Base-by-base conservation (phyloP, 2,329 filamentous ascomycete genomes). In the Neodidymelliopsis sp. region DNA sequence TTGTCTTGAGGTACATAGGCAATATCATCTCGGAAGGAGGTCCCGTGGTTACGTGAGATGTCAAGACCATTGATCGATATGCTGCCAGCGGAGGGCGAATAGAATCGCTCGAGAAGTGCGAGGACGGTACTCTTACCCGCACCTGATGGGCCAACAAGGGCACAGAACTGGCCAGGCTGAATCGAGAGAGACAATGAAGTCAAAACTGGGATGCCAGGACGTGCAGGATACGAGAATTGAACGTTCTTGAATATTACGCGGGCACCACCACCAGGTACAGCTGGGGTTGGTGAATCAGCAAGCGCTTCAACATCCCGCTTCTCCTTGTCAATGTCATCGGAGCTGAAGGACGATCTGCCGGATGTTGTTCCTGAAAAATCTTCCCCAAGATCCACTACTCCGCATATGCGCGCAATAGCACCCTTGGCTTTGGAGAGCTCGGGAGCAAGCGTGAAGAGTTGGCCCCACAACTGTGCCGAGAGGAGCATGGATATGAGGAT, bases 281-380 rank as follows among this genome's bases (percentile, higher is more conserved):
- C 75, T 82, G 77, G 91, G 88, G 55, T 27, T 12, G 38, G 51
- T 6, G 56, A 58, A 18, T 66, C 59, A 10, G 54, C 65, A 7
- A 54, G 22, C 6, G 71, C 67, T 50, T 74, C 71, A 6, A 74
- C 19, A 36, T 75, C 69, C 13, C 49, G 54, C 38, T 65, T 60
- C 28, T 64, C 58, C n/a, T 59, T 55, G 20, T 96, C 82, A 56
- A 89, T 84, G 46, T 91, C 87, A 20, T 96, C 82, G 56, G 89
- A 83, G 49, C 91, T 87, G 9, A 97, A 79, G 0, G 92, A 96
- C 57, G 90, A 88, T 88, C 96, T 95, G 59, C 96, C 91, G 0
- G 91, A 90, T 0, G 90, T 42, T n/a, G 49, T 16, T 7, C 49
- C 39, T 10, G 55, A 48, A 4, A 33, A 23, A 33, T 62, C 48